These are phyloP conservation scores for Lasiodiplodia gonubiensis DNA, from an alignment of 2,329 filamentous ascomycete species.

Conservation along the genomic window DNA sequence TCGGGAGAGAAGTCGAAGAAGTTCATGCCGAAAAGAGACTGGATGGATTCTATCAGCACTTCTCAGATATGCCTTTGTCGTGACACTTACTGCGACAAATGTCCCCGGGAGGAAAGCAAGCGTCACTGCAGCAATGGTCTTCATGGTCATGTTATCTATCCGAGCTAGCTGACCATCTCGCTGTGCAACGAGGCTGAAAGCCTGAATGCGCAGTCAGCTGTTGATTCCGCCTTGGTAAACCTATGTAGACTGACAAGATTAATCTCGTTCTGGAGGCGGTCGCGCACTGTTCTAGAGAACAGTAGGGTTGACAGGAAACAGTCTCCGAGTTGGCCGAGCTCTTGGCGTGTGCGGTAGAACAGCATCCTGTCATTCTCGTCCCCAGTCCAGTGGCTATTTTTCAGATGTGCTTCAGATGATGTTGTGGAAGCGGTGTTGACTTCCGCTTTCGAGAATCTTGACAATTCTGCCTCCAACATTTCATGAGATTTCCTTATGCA, in stretches of 20 bases:
- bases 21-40: background rate
- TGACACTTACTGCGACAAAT: background rate
- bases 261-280: background rate
- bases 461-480: conserved; percentile 3
- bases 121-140: background rate
- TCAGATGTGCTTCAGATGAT: background rate
- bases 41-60: too few species aligned
- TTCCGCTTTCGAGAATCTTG: conserved; percentile 8
- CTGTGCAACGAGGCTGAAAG: background rate
- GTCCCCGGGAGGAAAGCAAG: background rate
- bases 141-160: background rate
- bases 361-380: background rate
- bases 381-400: background rate
- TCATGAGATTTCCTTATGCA: background rate
- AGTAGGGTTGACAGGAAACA: background rate
- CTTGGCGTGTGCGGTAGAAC: background rate
- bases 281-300: background rate
- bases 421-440: too few species aligned
- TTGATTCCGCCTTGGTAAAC: too few species aligned
- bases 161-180: background rate
- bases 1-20: background rate
- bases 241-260: background rate
- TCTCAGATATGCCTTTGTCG: too few species aligned
- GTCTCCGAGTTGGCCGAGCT: background rate
- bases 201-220: background rate